Evolutionary conservation across 2,329 filamentous ascomycete species (phyloP), one percentile per base, ranked within the genome.

Genomic region (Colletotrichum echinochloae): DNA sequence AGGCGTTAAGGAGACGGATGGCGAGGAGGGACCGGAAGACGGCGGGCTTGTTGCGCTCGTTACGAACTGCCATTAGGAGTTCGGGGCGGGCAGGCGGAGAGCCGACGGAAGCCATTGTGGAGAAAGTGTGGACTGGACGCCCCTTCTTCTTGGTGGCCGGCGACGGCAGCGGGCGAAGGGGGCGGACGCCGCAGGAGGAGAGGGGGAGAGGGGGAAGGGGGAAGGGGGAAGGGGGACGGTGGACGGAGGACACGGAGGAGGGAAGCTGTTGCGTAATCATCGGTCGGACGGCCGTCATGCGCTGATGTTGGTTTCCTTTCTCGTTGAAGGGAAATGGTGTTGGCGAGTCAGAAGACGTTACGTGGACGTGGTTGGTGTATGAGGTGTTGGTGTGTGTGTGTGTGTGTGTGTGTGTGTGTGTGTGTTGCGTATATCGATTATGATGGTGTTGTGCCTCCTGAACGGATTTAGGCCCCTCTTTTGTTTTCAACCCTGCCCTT

Each of bases 1-100:
- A 85, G 39, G 94, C 91, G 82, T 97, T 97, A 79, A 93, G 80
- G 73, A 95, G 86, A 65, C 96, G 93, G 73, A 97, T 88, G 49
- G 89, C 85, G 74, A 98, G 75, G 64, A 89, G 80, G 70, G 77
- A 72, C 57, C 74, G 76, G 63, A 81, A 79, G 49, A 76, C 68
- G 35, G 77, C 74, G 23, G 60, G 60, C 66, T 63, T 70, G 51
- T 77, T 72, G 74, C 75, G 70, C 69, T 75, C 73, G 74, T 74
- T 61, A 73, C 62, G 68, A 71, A 65, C 68, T 73, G 67, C 72
- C 71, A 72, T 73, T 74, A 72, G 69, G 73, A 73, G 71, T 70
- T 73, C 61, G 71, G 71, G 51, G 51, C 51, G 65, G 65, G 54
- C 67, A 60, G 66, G 60, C 70, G 65, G 70, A 37, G 66, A 72